A percentile compares a stretch with the other conserved stretches of the same genome.
These are phyloP conservation scores for Paramyrothecium sp. DNA, from an alignment of 2,329 filamentous ascomycete genomes.

Conservation along the genomic window DNA sequence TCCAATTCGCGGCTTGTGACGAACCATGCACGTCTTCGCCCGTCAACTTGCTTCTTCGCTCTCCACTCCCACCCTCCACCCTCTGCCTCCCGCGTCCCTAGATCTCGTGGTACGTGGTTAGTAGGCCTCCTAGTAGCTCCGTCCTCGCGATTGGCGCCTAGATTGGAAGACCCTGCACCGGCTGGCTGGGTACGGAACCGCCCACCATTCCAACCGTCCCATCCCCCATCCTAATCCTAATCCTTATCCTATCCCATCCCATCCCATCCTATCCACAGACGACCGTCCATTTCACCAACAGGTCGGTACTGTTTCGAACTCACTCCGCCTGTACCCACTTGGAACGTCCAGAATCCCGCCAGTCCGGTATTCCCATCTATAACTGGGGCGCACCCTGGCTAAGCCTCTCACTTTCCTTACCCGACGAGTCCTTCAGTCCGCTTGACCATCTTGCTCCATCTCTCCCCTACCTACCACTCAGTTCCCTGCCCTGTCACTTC, in stretches of 20 bases:
- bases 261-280: no score
- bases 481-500: no score
- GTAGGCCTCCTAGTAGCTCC: neutral
- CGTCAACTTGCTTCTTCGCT: neutral
- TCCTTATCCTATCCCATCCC: no score
- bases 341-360: neutral
- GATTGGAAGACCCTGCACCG: neutral
- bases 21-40: neutral
- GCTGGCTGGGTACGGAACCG: neutral
- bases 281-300: no score
- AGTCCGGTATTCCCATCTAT: neutral
- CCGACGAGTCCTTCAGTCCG: neutral
- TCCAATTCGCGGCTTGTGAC: neutral
- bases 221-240: neutral
- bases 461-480: no score
- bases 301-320: neutral
- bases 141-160: neutral
- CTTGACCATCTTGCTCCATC: neutral
- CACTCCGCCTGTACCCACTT: neutral
- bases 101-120: neutral
- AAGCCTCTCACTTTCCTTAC: neutral
- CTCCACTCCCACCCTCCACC: neutral
- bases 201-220: neutral
- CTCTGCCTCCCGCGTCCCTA: neutral
- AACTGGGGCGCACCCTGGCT: neutral